These are phyloP conservation scores for Saksenaea vasiformis DNA, from an alignment of 371 early-diverging fungal species.

Conservation along the genomic window DNA sequence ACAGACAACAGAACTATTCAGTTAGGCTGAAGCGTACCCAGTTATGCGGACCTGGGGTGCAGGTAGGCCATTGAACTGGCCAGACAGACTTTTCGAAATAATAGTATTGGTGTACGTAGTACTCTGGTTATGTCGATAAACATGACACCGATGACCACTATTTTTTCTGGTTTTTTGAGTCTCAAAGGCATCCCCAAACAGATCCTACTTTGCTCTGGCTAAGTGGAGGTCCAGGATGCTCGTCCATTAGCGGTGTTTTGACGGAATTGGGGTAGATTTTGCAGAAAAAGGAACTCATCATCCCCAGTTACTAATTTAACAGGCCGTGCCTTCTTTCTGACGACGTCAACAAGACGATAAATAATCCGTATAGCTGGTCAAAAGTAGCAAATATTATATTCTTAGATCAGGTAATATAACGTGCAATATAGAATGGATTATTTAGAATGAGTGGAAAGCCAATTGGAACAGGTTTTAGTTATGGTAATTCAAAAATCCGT, in stretches of 20 bases:
- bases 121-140: conserved; percentile 5
- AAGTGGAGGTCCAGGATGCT: conserved; percentile 73
- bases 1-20: background rate
- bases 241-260: conserved; percentile 40
- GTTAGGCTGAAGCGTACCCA: background rate
- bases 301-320: background rate
- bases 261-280: background rate
- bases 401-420: conserved; percentile 67
- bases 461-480: conserved; percentile 76
- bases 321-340: conserved; percentile 66
- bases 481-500: conserved; percentile 61
- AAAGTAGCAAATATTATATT: conserved; percentile 79
- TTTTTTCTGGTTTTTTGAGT: conserved; percentile 76
- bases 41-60: background rate
- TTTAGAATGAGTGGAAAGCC: conserved; percentile 44
- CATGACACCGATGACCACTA: conserved; percentile 26
- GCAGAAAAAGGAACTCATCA: background rate
- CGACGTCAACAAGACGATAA: conserved; percentile 55
- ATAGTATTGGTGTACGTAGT: background rate
- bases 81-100: background rate
- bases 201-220: conserved; percentile 62
- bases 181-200: conserved; percentile 32
- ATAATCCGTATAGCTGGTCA: conserved; percentile 80
- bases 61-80: background rate
- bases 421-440: background rate